Evolutionary conservation across 345 rosid species (phyloP).

Genomic region (Euphorbia peplus): DNA sequence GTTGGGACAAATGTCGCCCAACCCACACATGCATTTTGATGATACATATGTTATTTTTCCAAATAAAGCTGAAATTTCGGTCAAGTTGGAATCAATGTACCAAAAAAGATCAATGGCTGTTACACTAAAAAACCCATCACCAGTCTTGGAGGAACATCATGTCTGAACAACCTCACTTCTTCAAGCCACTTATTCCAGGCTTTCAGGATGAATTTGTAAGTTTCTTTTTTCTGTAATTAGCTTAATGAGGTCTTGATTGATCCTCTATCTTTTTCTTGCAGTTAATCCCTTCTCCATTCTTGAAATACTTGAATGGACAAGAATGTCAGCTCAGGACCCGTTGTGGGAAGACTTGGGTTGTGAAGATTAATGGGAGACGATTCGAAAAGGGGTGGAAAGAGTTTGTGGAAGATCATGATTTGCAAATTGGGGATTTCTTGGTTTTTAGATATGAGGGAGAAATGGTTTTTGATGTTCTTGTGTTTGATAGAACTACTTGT

Average conservation of each 20-base stretch:
- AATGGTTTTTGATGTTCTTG: slow-evolving; percentile 15
- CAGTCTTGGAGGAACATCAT: too few species aligned
- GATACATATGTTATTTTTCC: too few species aligned
- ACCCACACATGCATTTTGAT: too few species aligned
- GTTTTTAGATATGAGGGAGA: slow-evolving; percentile 15
- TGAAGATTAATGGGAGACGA: slow-evolving; percentile 5
- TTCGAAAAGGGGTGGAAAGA: slow-evolving; percentile 20
- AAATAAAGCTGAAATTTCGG: too few species aligned
- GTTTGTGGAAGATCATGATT: slow-evolving; percentile 13
- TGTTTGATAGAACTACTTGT: slow-evolving; percentile 16
- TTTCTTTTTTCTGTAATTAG: too few species aligned
- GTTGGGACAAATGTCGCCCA: too few species aligned
- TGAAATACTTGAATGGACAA: slow-evolving; percentile 10
- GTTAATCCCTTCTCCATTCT: slow-evolving; percentile 15
- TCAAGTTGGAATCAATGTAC: too few species aligned
- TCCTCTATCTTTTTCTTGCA: neutral
- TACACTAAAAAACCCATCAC: too few species aligned
- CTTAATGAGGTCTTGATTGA: too few species aligned
- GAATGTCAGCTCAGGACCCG: slow-evolving; percentile 5
- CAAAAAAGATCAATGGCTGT: too few species aligned
- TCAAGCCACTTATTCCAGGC: slow-evolving; percentile 22
- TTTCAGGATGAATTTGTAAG: slow-evolving; percentile 12
- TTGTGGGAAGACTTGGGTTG: slow-evolving; percentile 9
- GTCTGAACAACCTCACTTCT: slow-evolving; percentile 19
- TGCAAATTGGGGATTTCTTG: slow-evolving; percentile 23